A percentile compares a stretch with the other conserved stretches of the same genome.
These are phyloP conservation scores for Epichloe elymi DNA, from an alignment of 2,329 filamentous ascomycete genomes.

Conservation along the genomic window DNA sequence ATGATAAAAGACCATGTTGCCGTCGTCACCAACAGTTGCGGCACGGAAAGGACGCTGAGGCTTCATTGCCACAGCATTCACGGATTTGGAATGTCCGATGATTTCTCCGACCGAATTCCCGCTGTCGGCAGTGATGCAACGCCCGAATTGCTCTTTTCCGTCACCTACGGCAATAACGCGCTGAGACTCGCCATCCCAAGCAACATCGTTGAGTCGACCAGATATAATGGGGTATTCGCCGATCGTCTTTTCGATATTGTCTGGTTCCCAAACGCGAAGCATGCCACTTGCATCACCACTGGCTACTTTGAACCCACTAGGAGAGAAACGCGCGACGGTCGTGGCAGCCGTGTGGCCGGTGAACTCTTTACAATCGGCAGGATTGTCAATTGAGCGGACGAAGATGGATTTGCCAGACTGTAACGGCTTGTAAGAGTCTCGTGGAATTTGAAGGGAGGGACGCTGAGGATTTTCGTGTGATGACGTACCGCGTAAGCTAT, in stretches of 20 bases:
- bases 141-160: slow-evolving; percentile 83
- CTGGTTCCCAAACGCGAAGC: slow-evolving; percentile 86
- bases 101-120: slow-evolving; percentile 95
- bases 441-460: slow-evolving; percentile 2
- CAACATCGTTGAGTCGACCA: slow-evolving; percentile 88
- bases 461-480: neutral
- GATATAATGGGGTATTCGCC: slow-evolving; percentile 92
- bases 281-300: slow-evolving; percentile 77
- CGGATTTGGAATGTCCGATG: slow-evolving; percentile 74
- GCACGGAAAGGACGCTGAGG: slow-evolving; percentile 84
- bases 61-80: slow-evolving; percentile 84
- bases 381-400: slow-evolving; percentile 85
- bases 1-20: slow-evolving; percentile 80
- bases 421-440: neutral
- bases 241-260: slow-evolving; percentile 73
- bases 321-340: slow-evolving; percentile 86
- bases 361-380: slow-evolving; percentile 75
- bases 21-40: slow-evolving; percentile 83
- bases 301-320: slow-evolving; percentile 88
- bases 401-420: slow-evolving; percentile 95
- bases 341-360: slow-evolving; percentile 79
- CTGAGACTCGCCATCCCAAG: slow-evolving; percentile 95
- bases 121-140: slow-evolving; percentile 89
- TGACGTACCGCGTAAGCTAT: slow-evolving; percentile 77
- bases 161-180: slow-evolving; percentile 93